Percentiles rank a stretch among this genome's conserved stretches.
Conservation (phyloP, 1,139 yeast genomes). For the Zygosaccharomyces pseudobailii region DNA sequence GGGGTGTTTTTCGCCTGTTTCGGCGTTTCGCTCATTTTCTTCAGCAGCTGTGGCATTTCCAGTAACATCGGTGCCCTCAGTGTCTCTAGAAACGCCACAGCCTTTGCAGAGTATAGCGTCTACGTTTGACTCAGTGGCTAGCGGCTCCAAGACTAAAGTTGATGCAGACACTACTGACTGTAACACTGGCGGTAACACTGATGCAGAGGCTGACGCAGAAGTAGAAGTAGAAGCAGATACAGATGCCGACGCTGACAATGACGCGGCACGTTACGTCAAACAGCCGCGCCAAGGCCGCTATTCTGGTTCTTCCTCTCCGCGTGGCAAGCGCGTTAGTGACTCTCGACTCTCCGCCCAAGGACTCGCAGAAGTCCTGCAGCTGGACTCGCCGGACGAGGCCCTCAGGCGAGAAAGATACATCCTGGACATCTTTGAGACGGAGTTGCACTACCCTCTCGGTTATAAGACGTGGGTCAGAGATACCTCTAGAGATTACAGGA, state of each 20-base stretch:
- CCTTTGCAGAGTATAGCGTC: not conserved
- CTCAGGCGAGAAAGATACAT: slow-evolving; percentile 56
- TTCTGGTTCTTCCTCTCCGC: slow-evolving; percentile 4
- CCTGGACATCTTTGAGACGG: slow-evolving; percentile 50
- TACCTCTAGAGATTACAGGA: slow-evolving; percentile 52
- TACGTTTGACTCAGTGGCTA: not conserved
- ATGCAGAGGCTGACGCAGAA: slow-evolving; percentile 1
- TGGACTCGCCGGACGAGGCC: slow-evolving; percentile 53
- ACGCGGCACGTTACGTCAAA: slow-evolving; percentile 3
- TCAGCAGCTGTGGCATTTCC: not conserved
- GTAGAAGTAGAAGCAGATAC: not conserved
- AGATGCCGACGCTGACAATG: slow-evolving; percentile 3
- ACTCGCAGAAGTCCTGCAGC: slow-evolving; percentile 48
- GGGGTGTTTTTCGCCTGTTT: not conserved
- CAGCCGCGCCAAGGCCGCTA: slow-evolving; percentile 13
- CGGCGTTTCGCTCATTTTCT: not conserved
- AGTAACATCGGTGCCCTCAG: not conserved
- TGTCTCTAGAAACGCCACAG: not conserved
- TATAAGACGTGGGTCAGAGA: slow-evolving; percentile 79
- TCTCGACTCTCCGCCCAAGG: slow-evolving; percentile 56
- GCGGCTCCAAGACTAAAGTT: not conserved
- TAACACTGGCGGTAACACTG: slow-evolving; percentile 1
- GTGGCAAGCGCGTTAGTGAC: slow-evolving; percentile 39
- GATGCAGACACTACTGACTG: not conserved
- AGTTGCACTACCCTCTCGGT: slow-evolving; percentile 66